A percentile compares a stretch with the other conserved stretches of the same genome.
These are phyloP conservation scores for Berberis thunbergii DNA, from an alignment of 164 flowering plant species.

Conservation along the genomic window DNA sequence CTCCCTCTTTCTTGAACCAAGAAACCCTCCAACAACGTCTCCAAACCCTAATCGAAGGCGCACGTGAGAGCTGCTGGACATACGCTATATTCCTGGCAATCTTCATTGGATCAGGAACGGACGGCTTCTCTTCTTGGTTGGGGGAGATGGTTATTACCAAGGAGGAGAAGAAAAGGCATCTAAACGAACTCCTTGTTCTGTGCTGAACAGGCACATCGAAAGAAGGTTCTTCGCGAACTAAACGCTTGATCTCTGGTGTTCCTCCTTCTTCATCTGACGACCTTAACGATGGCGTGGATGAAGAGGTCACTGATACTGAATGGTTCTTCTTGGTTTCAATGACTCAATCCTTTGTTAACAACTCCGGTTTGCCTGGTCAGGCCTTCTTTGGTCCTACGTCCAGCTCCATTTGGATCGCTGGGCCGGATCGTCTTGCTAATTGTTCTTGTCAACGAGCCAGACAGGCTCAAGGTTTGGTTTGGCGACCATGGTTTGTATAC, in stretches of 20 bases:
- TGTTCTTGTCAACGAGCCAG: constrained; percentile 64
- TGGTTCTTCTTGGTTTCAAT: constrained; percentile 91
- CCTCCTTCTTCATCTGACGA: constrained; percentile 4
- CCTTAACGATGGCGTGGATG: constrained; percentile 51
- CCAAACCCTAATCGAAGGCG: constrained; percentile 58
- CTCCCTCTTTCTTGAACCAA: constrained; percentile 30
- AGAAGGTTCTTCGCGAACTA: constrained; percentile 65
- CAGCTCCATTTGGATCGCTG: constrained; percentile 56
- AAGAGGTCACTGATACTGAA: constrained; percentile 90
- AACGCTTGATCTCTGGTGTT: constrained; percentile 64
- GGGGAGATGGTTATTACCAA: constrained; percentile 91
- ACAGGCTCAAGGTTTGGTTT: constrained; percentile 68
- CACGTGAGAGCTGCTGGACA: constrained; percentile 63
- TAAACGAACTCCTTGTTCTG: constrained; percentile 19
- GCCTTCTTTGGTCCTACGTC: constrained; percentile 28
- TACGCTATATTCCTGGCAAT: constrained; percentile 96
- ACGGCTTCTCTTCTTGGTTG: constrained; percentile 48
- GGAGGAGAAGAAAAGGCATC: constrained; percentile 51
- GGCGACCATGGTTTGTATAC: constrained; percentile 77
- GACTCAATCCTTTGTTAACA: constrained; percentile 65
- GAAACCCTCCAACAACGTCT: constrained; percentile 83
- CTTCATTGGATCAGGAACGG: constrained; percentile 44
- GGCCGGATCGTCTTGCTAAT: constrained; percentile 37
- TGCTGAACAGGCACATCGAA: constrained; percentile 71
- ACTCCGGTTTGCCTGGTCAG: constrained; percentile 70